Percentiles rank a stretch among this genome's conserved stretches.
Evolutionary conservation across 768 basidiomycete species (phyloP).

Genomic region (Hericium coralloides): DNA sequence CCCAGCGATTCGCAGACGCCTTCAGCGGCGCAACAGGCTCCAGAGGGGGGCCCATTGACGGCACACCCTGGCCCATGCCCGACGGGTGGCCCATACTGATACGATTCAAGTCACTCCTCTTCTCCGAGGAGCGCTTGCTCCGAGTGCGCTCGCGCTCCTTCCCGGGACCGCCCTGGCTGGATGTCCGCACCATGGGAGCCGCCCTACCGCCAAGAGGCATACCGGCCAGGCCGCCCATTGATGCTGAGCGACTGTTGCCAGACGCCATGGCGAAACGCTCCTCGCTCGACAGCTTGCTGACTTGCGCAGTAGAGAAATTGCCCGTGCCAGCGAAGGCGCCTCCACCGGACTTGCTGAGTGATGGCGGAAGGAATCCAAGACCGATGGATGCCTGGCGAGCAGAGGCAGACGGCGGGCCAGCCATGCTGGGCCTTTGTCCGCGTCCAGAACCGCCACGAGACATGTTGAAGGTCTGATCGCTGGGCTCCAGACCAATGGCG

Average conservation of each 20-base stretch:
- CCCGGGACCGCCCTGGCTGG: conserved; percentile 40
- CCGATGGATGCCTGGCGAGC: conserved; percentile 41
- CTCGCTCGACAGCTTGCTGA: conserved; percentile 55
- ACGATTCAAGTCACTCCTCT: conserved; percentile 52
- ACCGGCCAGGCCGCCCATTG: conserved; percentile 37
- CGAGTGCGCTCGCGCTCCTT: conserved; percentile 54
- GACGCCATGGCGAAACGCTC: conserved; percentile 49
- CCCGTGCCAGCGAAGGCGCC: conserved; percentile 48
- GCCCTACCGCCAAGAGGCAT: conserved; percentile 42
- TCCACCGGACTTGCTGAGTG: conserved; percentile 25
- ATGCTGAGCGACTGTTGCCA: conserved; percentile 40
- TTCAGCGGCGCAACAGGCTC: conserved; percentile 78
- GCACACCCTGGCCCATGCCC: conserved; percentile 6
- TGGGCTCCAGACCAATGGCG: conserved; percentile 83
- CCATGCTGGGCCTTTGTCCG: conserved; percentile 34
- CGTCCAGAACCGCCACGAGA: conserved; percentile 59
- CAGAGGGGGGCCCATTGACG: conserved; percentile 28
- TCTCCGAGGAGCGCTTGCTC: conserved; percentile 74
- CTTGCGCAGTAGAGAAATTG: conserved; percentile 43
- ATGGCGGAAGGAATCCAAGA: conserved; percentile 31
- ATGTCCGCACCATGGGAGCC: conserved; percentile 57
- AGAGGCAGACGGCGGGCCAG: conserved; percentile 20
- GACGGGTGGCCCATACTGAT: conserved; percentile 23
- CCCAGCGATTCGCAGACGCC: conserved; percentile 79
- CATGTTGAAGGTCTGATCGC: conserved; percentile 45